A percentile compares a stretch with the other conserved stretches of the same genome.
Conservation (phyloP, 495 filamentous ascomycete species). For the Trichoderma parareesei region DNA sequence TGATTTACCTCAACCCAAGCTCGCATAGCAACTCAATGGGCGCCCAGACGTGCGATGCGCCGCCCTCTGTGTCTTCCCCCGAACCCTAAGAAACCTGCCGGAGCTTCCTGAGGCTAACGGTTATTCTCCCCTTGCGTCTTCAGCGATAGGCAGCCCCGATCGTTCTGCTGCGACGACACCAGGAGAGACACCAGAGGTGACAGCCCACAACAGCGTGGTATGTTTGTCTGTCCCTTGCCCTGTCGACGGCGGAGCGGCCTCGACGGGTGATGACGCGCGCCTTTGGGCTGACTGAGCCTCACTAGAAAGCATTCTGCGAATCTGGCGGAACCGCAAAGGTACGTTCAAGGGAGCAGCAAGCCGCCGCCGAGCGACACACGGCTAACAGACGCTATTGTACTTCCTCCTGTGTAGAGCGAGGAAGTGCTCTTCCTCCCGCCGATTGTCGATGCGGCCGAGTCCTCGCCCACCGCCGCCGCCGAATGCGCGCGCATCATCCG, state of each 20-base stretch:
- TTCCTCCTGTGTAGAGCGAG: constrained; percentile 48
- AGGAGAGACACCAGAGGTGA: constrained; percentile 48
- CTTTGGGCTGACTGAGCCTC: constrained; percentile 14
- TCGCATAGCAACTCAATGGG: background rate
- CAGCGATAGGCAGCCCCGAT: background rate
- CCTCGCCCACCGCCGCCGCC: constrained; percentile 73
- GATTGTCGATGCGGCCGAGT: constrained; percentile 93
- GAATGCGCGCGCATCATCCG: constrained; percentile 70
- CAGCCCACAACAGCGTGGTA: constrained; percentile 48
- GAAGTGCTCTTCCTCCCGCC: constrained; percentile 89
- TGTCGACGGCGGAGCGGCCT: background rate
- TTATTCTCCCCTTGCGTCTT: background rate
- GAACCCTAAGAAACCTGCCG: background rate
- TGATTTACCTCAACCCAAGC: background rate
- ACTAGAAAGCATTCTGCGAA: constrained; percentile 63
- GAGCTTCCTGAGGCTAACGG: background rate
- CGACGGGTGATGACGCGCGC: background rate
- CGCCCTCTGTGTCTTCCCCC: background rate
- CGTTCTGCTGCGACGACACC: constrained; percentile 18
- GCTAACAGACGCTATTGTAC: constrained; percentile 9
- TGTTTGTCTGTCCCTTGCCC: constrained; percentile 10
- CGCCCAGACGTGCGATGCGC: background rate
- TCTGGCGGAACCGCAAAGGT: constrained; percentile 58
- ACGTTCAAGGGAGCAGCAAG: constrained; percentile 18
- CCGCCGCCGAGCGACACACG: background rate